phyloP scores from a whole-genome alignment of 257 asterid species.

The Oldenlandia corymbosa region DNA sequence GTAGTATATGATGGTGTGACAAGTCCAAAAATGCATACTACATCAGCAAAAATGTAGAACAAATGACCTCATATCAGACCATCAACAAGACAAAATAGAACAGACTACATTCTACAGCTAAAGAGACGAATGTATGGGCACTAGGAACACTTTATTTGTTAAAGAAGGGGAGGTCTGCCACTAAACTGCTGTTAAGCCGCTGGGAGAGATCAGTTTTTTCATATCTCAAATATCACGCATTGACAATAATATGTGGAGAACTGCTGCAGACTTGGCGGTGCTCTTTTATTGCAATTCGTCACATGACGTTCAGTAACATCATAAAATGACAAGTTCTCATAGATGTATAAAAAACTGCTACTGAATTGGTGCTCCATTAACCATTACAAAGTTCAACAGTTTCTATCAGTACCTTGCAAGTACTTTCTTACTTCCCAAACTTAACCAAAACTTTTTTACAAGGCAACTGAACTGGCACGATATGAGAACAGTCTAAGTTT shows the following conservation, averaged over 20 bases:
- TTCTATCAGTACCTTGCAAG: not conserved
- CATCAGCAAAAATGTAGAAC: not conserved
- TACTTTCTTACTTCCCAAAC: not conserved
- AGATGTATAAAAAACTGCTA: not conserved
- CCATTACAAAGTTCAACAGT: not conserved
- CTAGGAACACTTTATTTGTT: too few species aligned
- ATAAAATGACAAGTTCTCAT: not conserved
- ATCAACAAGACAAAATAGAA: not conserved
- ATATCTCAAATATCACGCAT: too few species aligned
- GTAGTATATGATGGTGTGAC: too few species aligned
- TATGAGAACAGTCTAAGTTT: not conserved
- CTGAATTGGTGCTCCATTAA: slow-evolving; percentile 1
- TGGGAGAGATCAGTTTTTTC: too few species aligned
- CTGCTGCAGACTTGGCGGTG: too few species aligned
- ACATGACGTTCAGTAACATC: too few species aligned
- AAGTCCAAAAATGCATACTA: not conserved
- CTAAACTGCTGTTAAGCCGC: too few species aligned
- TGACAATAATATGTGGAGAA: not conserved
- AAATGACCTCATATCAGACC: not conserved
- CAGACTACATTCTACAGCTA: not conserved
- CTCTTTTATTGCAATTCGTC: too few species aligned
- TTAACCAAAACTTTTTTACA: not conserved
- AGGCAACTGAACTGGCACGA: not conserved
- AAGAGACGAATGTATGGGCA: too few species aligned
- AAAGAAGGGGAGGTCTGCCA: not conserved